These are phyloP conservation scores for Diaporthe longicolla DNA, from an alignment of 2,329 filamentous ascomycete genomes.

Conservation along the genomic window DNA sequence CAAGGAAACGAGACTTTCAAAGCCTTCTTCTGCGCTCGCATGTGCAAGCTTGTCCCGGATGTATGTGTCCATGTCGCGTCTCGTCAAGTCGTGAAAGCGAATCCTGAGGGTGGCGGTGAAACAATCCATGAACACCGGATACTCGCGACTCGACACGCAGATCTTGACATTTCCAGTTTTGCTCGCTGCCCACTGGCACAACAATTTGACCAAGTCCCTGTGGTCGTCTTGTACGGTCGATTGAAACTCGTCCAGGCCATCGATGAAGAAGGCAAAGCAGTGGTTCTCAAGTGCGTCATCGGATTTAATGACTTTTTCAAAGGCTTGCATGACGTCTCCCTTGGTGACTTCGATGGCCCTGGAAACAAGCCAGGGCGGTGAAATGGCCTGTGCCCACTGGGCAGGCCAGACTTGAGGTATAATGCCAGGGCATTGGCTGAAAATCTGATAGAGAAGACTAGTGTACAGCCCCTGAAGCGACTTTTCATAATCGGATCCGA, in stretches of 20 bases:
- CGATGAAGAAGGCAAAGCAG: slow-evolving; percentile 17
- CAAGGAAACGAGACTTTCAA: slow-evolving; percentile 11
- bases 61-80: slow-evolving; percentile 12
- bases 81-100: slow-evolving; percentile 18
- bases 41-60: slow-evolving; percentile 24
- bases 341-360: neutral
- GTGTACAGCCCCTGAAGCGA: slow-evolving; percentile 5
- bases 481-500: slow-evolving; percentile 26
- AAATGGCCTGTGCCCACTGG: neutral
- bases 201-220: neutral
- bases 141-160: slow-evolving; percentile 25
- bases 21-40: neutral
- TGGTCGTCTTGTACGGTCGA: slow-evolving; percentile 2
- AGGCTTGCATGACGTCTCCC: neutral
- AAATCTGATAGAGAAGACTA: neutral
- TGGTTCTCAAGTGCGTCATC: neutral
- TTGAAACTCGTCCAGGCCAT: slow-evolving; percentile 31
- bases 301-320: neutral
- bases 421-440: slow-evolving; percentile 13
- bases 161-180: neutral
- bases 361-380: neutral
- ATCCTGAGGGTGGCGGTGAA: neutral
- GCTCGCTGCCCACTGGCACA: neutral
- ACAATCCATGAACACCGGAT: slow-evolving; percentile 12
- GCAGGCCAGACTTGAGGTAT: neutral